Evolutionary conservation across 345 rosid species (phyloP).

Genomic region (Punica granatum): DNA sequence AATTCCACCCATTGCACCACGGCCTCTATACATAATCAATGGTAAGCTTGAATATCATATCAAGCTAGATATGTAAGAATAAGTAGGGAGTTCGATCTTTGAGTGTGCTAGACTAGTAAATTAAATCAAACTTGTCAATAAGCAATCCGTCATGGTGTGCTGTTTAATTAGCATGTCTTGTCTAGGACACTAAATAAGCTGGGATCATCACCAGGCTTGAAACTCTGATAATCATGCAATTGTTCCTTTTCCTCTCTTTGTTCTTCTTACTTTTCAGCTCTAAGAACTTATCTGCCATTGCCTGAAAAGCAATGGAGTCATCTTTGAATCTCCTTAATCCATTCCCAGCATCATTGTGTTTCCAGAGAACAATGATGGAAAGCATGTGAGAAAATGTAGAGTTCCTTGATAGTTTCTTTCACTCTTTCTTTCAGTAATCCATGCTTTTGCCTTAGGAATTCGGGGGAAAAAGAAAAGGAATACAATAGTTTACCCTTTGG

Average conservation of each 20-base stretch:
- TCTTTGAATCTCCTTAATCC: not conserved
- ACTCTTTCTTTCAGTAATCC: not conserved
- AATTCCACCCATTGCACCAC: constrained; percentile 57
- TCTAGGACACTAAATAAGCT: not conserved
- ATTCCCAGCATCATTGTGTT: not conserved
- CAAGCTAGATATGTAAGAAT: not conserved
- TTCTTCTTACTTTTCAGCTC: not conserved
- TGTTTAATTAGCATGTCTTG: not conserved
- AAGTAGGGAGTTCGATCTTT: not conserved
- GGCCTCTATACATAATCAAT: constrained; percentile 60
- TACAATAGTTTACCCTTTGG: not conserved
- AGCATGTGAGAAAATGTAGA: not conserved
- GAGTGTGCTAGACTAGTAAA: not conserved
- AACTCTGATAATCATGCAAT: not conserved
- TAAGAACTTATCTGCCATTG: not conserved
- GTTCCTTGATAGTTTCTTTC: not conserved
- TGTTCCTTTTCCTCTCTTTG: not conserved
- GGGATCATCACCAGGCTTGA: not conserved
- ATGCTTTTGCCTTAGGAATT: not conserved
- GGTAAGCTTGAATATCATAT: constrained; percentile 27
- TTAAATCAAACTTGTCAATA: not conserved
- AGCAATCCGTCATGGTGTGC: not conserved
- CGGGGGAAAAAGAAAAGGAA: not conserved
- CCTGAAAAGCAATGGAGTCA: not conserved
- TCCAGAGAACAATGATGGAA: not conserved